Percentiles rank a stretch among this genome's conserved stretches.
phyloP scores from a whole-genome alignment of 495 filamentous ascomycete genomes.

The Podospora sp. region DNA sequence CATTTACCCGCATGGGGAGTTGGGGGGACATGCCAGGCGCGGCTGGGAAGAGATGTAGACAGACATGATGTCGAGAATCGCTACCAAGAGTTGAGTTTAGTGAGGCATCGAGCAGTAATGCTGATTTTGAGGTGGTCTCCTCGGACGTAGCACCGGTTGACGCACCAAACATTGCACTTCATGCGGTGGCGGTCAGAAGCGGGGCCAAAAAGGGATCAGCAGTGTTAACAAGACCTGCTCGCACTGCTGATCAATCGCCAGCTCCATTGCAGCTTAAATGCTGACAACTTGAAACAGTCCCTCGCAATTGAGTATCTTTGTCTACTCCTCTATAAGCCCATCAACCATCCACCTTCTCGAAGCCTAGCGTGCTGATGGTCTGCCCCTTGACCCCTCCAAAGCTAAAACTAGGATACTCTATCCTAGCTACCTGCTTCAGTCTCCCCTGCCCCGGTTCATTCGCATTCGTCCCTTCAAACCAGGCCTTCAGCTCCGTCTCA shows the following conservation, averaged over 20 bases:
- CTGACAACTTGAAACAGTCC: not conserved
- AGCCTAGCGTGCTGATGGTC: conserved; percentile 81
- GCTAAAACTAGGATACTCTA: conserved; percentile 80
- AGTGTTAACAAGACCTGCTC: too few relatives aligned
- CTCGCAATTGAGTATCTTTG: not conserved
- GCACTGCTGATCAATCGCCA: not conserved
- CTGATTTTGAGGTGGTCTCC: not conserved
- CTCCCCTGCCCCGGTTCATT: conserved; percentile 20
- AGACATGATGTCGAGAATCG: not conserved
- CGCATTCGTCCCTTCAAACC: conserved; percentile 60
- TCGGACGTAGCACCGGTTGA: too few relatives aligned
- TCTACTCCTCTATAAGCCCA: not conserved
- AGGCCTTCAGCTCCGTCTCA: conserved; percentile 75
- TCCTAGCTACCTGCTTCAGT: conserved; percentile 57
- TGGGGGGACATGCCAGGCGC: not conserved
- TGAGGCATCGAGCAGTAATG: not conserved
- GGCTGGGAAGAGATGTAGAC: not conserved
- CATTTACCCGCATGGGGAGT: not conserved
- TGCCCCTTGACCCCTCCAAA: conserved; percentile 88
- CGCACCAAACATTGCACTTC: too few relatives aligned
- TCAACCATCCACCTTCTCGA: conserved; percentile 48
- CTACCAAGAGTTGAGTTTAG: not conserved
- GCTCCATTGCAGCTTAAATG: not conserved
- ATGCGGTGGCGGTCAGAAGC: too few relatives aligned
- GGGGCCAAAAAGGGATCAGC: too few relatives aligned